Evolutionary conservation across 1,284 basidiomycete species (phyloP).

Genomic region (Leccinum huronense): DNA sequence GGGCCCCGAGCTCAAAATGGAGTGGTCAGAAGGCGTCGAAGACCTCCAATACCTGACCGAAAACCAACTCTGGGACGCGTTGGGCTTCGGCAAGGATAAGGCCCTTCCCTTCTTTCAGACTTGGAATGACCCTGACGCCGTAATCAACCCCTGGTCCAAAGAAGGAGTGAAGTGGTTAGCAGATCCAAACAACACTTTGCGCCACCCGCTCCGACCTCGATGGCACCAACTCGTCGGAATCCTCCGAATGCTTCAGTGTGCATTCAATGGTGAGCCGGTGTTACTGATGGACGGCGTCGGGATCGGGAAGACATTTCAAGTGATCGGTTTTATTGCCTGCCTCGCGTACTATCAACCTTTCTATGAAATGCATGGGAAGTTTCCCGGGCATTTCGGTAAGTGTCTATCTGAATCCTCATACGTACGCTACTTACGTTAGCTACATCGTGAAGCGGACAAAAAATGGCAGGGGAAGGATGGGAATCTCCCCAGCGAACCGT

Average conservation of each 20-base stretch:
- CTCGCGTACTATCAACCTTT: not conserved
- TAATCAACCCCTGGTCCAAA: conserved; percentile 6
- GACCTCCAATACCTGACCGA: not conserved
- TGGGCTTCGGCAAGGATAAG: not conserved
- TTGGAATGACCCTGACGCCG: conserved; percentile 1
- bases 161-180: conserved; percentile 9
- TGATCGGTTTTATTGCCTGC: no score
- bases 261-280: no score
- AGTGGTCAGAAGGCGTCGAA: not conserved
- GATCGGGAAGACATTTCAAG: no score
- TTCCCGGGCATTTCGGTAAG: not conserved
- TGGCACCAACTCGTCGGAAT: no score
- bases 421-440: not conserved
- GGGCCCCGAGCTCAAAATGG: no score
- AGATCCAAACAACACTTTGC: no score
- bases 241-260: no score
- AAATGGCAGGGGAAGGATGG: not conserved
- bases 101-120: conserved; percentile 10
- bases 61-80: not conserved
- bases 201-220: no score
- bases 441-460: not conserved
- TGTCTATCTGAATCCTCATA: no score
- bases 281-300: no score
- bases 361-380: not conserved
- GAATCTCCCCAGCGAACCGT: not conserved